Base-by-base conservation (phyloP, 106 monocot species). In the Phalaenopsis equestris region DNA sequence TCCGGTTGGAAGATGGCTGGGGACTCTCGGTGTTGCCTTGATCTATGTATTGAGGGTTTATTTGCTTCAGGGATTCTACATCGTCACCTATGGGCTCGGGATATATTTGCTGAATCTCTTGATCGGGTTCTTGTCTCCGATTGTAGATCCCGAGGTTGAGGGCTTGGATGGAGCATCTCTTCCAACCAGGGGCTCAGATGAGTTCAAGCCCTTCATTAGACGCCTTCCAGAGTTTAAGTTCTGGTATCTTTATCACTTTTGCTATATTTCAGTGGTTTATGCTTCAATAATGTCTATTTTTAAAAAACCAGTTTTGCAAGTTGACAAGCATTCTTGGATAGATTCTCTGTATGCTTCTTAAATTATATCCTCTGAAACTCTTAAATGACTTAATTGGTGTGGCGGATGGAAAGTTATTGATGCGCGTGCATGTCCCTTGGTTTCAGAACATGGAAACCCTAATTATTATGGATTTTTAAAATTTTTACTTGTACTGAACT, bases 51-150 rank as follows among this genome's bases (percentile, higher is more conserved):
- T 89, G 61, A 56, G 89, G 48, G 89, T 89, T 48, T 89, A 86
- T 80, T 82, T 86, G 41, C 18, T 89, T 47, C 86, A 89, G 80
- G 89, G 89, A 12, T 89, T 89, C 75, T 89, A 89, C 82, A 78
- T 89, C 48, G 82, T 89, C 6, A 86, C 89, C 18, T 89, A 89
- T 56, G 89, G 86, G 3, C 78, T 89, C n/a, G 89, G 86, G 42
- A 87, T 90, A 82, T 90, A 72, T 56, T 67, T 83, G 78, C 73
- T 83, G 39, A 83, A 83, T 58, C 78, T 84, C 17, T 19, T 80
- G 75, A 90, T 90, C 17, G 90, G 90, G 11, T 90, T 90, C 70
- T 81, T 90, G n/a, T 90, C 90, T 14, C 90, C 87, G 24, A 85
- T 87, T 77, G 87, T 79, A n/a, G 87, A 90, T 83, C 90, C 90